Evolutionary conservation across 345 rosid species (phyloP), one percentile per base, ranked within the genome.

Genomic region (Corymbia maculata): DNA sequence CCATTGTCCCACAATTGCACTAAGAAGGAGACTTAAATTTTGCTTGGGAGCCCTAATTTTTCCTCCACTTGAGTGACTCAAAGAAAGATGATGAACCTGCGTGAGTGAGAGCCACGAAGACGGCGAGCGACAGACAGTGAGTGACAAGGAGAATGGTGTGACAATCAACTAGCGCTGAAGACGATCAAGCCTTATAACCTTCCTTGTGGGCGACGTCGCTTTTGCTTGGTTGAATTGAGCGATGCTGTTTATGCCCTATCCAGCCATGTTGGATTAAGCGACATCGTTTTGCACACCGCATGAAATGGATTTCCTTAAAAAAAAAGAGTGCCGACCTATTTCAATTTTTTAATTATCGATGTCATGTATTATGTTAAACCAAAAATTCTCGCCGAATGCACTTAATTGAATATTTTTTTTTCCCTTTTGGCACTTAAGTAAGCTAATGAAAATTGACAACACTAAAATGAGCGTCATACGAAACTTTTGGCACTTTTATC

Each of bases 381-480:
- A 11, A 30, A 59, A 59, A 4, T 59, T 59, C 66, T 26, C 15
- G 12, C 7, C 12, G 9, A 1, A 59, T 2, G 12, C 61, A 8
- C 22, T 55, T 55, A 55, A 55, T 21, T 55, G 12, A 22, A n/a
- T n/a, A n/a, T n/a, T n/a, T 55, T 55, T 11, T 55, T 55, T 59
- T 1, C 26, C 26, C 32, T 59, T 12, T 6, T 3, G 15, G 30
- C 7, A 59, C 28, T 59, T 59, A 59, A 59, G 30, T 59, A 30
- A 59, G 30, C 10, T 0, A 6, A 6, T 1, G 5, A 26, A 59
- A 59, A 10, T 7, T 59, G 26, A 26, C 26, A 7, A 1, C 2
- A 2, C 14, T 59, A 59, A 59, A 59, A 10, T 26, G 14, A 59
- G 14, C 0, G 0, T 0, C 15, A 26, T 59, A 26, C 30, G 1